phyloP scores from a whole-genome alignment of 1,284 basidiomycete genomes.

The Sanghuangporus weigelae region DNA sequence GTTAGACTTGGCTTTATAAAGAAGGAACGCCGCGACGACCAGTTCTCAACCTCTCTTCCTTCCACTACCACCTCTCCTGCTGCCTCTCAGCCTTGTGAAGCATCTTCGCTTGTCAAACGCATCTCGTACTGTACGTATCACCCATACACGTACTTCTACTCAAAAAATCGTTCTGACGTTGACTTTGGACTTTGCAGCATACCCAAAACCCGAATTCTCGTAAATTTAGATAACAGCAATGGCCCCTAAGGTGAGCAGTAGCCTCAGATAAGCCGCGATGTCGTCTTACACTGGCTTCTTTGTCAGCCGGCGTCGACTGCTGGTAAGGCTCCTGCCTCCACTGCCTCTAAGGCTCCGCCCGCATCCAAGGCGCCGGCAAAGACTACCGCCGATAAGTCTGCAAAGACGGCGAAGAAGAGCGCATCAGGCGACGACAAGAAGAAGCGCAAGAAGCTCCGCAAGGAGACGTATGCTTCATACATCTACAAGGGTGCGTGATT shows the following conservation, averaged over 20 bases:
- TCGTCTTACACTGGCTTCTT: not conserved
- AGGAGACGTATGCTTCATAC: constrained; percentile 67
- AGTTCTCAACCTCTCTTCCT: constrained; percentile 5
- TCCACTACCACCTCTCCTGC: constrained; percentile 4
- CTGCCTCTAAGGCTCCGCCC: constrained; percentile 42
- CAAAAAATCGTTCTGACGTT: constrained; percentile 1
- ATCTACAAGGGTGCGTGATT: constrained; percentile 56
- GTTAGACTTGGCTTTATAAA: constrained; percentile 9
- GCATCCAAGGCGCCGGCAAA: constrained; percentile 51
- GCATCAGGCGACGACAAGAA: constrained; percentile 48
- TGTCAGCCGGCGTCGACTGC: constrained; percentile 43
- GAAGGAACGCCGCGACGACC: not conserved
- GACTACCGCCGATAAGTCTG: constrained; percentile 33
- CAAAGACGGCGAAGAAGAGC: constrained; percentile 46
- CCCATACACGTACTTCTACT: not conserved
- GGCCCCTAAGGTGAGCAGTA: constrained; percentile 19
- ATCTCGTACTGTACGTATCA: constrained; percentile 1
- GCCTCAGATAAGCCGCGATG: not conserved
- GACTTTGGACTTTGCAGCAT: not conserved
- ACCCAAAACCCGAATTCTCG: not conserved
- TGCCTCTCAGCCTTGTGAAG: constrained; percentile 2
- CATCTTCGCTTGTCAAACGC: constrained; percentile 3
- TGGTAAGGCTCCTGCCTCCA: constrained; percentile 49
- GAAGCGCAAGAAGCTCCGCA: constrained; percentile 54
- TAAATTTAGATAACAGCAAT: constrained; percentile 7